Percentiles rank a stretch among this genome's conserved stretches.
Conservation (phyloP, 495 filamentous ascomycete species). For the Lindgomyces ingoldianus region DNA sequence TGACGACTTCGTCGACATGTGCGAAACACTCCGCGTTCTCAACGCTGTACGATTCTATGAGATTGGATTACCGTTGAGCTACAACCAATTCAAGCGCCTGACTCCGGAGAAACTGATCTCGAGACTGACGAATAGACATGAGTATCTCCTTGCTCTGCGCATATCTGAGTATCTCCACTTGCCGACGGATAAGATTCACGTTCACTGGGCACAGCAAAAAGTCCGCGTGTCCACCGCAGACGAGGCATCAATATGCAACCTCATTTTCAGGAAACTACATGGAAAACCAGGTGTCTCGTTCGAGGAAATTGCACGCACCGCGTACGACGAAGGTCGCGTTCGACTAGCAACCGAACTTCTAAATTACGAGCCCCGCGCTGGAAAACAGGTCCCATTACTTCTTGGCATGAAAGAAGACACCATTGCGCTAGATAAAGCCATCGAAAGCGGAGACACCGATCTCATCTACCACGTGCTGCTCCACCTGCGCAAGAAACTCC, state of each 20-base stretch:
- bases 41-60: conserved; percentile 90
- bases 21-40: conserved; percentile 86
- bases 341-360: conserved; percentile 85
- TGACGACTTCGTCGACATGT: conserved; percentile 98
- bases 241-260: conserved; percentile 82
- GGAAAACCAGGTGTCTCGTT: conserved; percentile 92
- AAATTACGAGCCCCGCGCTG: conserved; percentile 89
- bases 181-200: conserved; percentile 86
- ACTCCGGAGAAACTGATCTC: conserved; percentile 84
- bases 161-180: conserved; percentile 87
- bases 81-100: conserved; percentile 85
- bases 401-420: conserved; percentile 95
- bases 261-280: conserved; percentile 82
- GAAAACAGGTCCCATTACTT: conserved; percentile 92
- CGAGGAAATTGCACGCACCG: conserved; percentile 88
- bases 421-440: conserved; percentile 93
- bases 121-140: conserved; percentile 80
- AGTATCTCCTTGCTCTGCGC: conserved; percentile 87
- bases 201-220: conserved; percentile 95
- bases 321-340: conserved; percentile 89
- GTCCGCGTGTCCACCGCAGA: conserved; percentile 81
- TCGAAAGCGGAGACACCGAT: conserved; percentile 93
- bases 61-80: conserved; percentile 86
- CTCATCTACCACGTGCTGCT: conserved; percentile 86
- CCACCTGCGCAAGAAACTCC: conserved; percentile 85